Evolutionary conservation across 139 green algal species (phyloP), one percentile per base, ranked within the genome.

Genomic region (Zygnema cylindricum): DNA sequence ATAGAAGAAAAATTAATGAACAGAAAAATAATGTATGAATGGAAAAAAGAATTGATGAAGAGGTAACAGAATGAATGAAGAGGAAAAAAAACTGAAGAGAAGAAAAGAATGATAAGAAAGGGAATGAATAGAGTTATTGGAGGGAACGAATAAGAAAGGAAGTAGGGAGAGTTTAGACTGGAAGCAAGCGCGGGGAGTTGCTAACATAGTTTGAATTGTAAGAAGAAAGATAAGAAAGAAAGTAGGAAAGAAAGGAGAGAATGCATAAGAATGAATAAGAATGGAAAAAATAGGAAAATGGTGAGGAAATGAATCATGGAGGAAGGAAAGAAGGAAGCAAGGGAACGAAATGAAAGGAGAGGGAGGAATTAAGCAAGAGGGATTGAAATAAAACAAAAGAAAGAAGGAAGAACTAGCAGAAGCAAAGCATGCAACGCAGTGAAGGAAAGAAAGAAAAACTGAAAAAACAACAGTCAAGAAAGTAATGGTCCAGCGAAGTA

Each of bases 281-380:
- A 35, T 83, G 76, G 76, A 83, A 55, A 35, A 36, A 11, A 35
- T 35, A 33, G 76, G 49, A 83, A 35, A 35, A 33, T 75, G 49
- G 49, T 7, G 49, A 63, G 49, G 49, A 16, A 63, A 63, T 25
- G 49, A 63, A 16, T 63, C 7, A 63, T 7, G 49, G 49, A 63
- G 49, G 49, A 63, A 25, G 49, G 49, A 16, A 16, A 16, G 7
- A 16, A 63, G 49, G 7, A 25, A 16, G 49, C 7, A 16, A 63
- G 49, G 49, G 49, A 16, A 63, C 7, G 49, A 16, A 63, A 16
- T 25, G 49, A 16, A 16, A 63, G 49, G 49, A 16, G 16, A 63
- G 49, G 7, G 49, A 16, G 49, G 49, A 63, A 16, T 25, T 63
- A 16, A 16, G 49, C 7, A 16, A 63, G 49, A 16, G 49, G 16